These are phyloP conservation scores for Berberis thunbergii DNA, from an alignment of 164 flowering plant genomes.

Conservation along the genomic window DNA sequence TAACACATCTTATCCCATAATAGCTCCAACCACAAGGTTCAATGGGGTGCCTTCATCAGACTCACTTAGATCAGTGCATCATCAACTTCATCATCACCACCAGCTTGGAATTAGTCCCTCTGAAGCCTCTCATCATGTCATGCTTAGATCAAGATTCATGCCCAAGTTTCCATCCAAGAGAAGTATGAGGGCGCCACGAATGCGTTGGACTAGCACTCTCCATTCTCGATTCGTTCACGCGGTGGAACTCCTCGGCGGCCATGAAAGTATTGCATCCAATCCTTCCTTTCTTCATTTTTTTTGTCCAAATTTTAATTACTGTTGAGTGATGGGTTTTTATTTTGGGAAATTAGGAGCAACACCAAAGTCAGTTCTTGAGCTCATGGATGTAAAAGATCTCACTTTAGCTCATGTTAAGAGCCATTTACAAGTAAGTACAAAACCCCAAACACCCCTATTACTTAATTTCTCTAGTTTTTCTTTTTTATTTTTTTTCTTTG, in stretches of 20 bases:
- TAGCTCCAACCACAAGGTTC: constrained; percentile 25
- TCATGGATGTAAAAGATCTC: too few species aligned
- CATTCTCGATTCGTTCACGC: constrained; percentile 69
- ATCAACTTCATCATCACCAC: constrained; percentile 21
- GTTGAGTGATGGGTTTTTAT: too few species aligned
- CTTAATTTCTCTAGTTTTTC: too few species aligned
- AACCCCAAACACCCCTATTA: too few species aligned
- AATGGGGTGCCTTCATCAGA: constrained; percentile 32
- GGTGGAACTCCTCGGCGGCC: constrained; percentile 73
- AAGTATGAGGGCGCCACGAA: constrained; percentile 64
- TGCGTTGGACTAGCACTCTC: constrained; percentile 70
- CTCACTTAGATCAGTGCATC: constrained; percentile 22
- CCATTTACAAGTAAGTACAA: too few species aligned
- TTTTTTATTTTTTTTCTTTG: neutral
- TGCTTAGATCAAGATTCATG: constrained; percentile 48
- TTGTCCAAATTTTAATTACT: neutral
- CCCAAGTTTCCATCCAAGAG: constrained; percentile 43
- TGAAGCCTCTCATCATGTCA: constrained; percentile 21
- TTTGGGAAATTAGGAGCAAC: too few species aligned
- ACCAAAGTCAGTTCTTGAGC: too few species aligned
- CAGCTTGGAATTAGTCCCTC: constrained; percentile 25
- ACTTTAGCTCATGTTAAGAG: too few species aligned
- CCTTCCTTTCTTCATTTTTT: constrained; percentile 1
- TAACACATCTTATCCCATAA: constrained; percentile 10
- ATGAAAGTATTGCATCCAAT: constrained; percentile 44